These are phyloP conservation scores for Phytopythium oedochilum DNA, from an alignment of 352 stramenopile genomes.

Conservation along the genomic window DNA sequence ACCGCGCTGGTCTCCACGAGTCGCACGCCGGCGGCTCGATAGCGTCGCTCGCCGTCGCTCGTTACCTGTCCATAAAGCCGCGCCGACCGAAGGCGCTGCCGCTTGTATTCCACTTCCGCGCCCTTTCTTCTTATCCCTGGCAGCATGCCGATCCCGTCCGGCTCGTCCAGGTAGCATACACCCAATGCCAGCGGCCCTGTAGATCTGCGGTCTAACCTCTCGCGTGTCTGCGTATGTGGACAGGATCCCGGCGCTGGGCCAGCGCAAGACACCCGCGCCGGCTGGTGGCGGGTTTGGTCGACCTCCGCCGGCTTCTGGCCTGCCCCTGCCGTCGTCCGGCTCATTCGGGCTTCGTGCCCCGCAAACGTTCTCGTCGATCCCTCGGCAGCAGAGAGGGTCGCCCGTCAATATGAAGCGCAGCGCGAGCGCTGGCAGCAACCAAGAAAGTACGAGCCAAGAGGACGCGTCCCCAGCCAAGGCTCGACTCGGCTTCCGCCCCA, in stretches of 20 bases:
- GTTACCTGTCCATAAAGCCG: too few species aligned
- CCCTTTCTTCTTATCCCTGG: not conserved
- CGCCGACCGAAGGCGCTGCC: not conserved
- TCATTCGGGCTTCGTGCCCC: conserved; percentile 7
- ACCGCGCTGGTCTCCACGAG: too few species aligned
- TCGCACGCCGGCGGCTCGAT: too few species aligned
- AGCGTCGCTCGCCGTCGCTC: too few species aligned
- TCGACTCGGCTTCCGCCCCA: conserved; percentile 2
- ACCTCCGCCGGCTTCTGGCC: not conserved
- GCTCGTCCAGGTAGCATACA: not conserved
- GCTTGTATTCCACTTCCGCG: too few species aligned
- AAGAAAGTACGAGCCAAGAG: not conserved
- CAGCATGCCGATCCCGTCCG: conserved; percentile 3
- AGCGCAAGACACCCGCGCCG: conserved; percentile 9
- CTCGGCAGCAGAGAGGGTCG: conserved; percentile 1
- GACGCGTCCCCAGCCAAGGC: conserved; percentile 9
- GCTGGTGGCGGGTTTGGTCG: not conserved
- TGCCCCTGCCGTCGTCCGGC: conserved; percentile 2
- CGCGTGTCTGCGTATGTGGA: not conserved
- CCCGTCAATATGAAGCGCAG: not conserved
- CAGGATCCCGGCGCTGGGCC: conserved; percentile 16
- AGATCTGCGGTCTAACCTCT: not conserved
- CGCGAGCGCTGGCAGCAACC: not conserved
- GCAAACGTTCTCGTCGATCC: conserved; percentile 10
- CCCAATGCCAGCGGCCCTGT: not conserved